These are phyloP conservation scores for Ceratocystis variospora DNA, from an alignment of 2,329 filamentous ascomycete genomes.

Conservation along the genomic window DNA sequence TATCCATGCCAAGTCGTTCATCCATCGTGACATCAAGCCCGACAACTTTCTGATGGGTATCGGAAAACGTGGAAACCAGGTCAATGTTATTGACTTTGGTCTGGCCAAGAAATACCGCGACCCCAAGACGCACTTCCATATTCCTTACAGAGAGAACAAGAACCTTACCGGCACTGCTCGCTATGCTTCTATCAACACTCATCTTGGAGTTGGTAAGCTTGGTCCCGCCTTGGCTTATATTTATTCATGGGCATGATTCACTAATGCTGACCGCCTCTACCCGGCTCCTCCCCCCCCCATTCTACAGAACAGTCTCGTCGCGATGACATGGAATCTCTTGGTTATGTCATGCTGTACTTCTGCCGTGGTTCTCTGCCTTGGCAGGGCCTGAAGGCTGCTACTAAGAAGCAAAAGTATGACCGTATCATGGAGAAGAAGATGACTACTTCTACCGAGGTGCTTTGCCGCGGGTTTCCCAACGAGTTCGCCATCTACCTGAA, in stretches of 20 bases:
- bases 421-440: constrained; percentile 99
- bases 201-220: constrained; percentile 72
- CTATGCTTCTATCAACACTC: constrained; percentile 98
- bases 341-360: constrained; percentile 99
- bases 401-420: constrained; percentile 99
- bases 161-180: constrained; percentile 97
- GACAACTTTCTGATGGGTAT: constrained; percentile 99
- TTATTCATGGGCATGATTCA: too few species aligned
- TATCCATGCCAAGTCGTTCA: constrained; percentile 98
- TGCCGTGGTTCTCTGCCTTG: constrained; percentile 96
- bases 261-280: background rate
- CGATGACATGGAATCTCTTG: constrained; percentile 98
- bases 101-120: constrained; percentile 99
- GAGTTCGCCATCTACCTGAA: constrained; percentile 99
- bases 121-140: constrained; percentile 99
- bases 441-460: constrained; percentile 95
- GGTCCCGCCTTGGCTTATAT: background rate
- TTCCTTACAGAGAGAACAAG: constrained; percentile 99
- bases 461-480: constrained; percentile 97
- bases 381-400: constrained; percentile 97
- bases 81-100: constrained; percentile 98
- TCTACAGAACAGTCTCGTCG: constrained; percentile 77
- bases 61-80: constrained; percentile 96
- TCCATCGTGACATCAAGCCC: constrained; percentile 98
- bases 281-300: background rate